Conservation (phyloP, 2,329 filamentous ascomycete genomes). For the Colletotrichum graminicola region DNA sequence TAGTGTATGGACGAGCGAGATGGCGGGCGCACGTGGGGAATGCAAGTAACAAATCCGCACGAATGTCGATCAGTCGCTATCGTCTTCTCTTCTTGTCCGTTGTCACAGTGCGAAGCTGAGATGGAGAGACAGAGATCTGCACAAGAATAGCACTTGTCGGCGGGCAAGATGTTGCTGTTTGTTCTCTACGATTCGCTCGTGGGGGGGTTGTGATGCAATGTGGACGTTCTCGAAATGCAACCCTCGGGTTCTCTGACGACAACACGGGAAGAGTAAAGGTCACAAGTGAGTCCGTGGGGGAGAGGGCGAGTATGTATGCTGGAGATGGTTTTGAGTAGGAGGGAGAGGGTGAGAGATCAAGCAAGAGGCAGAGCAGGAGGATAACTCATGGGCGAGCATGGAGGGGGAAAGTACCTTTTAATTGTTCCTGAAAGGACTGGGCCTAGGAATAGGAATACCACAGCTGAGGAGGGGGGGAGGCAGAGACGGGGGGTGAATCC, state of each 20-base stretch:
- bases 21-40: conserved; percentile 37
- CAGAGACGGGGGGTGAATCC: conserved; percentile 10
- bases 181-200: not conserved
- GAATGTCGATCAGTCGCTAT: conserved; percentile 31
- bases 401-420: conserved; percentile 38
- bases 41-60: conserved; percentile 31
- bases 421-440: conserved; percentile 33
- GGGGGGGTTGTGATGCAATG: not conserved
- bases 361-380: not conserved
- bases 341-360: not conserved
- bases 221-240: not conserved
- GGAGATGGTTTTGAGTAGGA: not conserved
- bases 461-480: conserved; percentile 8
- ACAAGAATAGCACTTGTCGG: conserved; percentile 15
- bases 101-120: conserved; percentile 18
- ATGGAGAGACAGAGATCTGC: conserved; percentile 19
- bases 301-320: not conserved
- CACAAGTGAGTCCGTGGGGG: not conserved
- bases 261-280: not conserved
- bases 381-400: not conserved
- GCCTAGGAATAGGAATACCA: conserved; percentile 27
- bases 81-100: conserved; percentile 25
- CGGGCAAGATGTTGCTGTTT: not conserved
- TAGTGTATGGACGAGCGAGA: conserved; percentile 2
- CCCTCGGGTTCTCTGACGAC: not conserved